Evolutionary conservation across 2,329 filamentous ascomycete genomes (phyloP).

Genomic region (Cladosporium austrohemisphaericum): DNA sequence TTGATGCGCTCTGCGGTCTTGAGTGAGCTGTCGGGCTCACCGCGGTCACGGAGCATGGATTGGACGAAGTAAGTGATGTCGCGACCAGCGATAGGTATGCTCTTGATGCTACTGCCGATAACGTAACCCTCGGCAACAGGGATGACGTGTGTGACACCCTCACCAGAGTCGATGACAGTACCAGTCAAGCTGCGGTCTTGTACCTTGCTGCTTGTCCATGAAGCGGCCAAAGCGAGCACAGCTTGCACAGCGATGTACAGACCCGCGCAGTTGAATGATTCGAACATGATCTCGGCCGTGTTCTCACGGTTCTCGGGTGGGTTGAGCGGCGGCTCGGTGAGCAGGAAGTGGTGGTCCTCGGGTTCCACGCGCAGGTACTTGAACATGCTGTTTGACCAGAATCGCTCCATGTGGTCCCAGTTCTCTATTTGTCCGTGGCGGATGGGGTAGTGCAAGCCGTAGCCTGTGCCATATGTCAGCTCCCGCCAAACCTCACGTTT

Average conservation of each 20-base stretch:
- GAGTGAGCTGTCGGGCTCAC: constrained; percentile 91
- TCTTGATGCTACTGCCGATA: constrained; percentile 98
- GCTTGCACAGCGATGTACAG: constrained; percentile 98
- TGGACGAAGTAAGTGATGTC: constrained; percentile 99
- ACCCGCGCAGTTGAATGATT: constrained; percentile 98
- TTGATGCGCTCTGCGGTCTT: constrained; percentile 99
- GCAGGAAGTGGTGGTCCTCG: constrained; percentile 96
- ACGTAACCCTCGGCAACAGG: constrained; percentile 98
- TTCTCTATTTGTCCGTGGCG: constrained; percentile 98
- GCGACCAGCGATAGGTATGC: constrained; percentile 93
- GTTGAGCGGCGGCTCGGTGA: constrained; percentile 97
- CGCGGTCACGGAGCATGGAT: constrained; percentile 88
- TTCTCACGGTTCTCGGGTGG: constrained; percentile 98
- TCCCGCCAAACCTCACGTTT: background rate
- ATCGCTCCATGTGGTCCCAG: constrained; percentile 99
- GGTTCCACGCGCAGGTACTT: constrained; percentile 98
- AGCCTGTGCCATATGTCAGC: constrained; percentile 54
- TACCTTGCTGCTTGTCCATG: constrained; percentile 98
- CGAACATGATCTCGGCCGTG: constrained; percentile 99
- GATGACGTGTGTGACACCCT: constrained; percentile 98
- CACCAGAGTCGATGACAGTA: constrained; percentile 97
- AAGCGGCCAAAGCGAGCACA: constrained; percentile 90
- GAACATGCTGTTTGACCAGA: constrained; percentile 99
- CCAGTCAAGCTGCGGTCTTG: constrained; percentile 93
- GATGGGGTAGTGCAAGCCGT: constrained; percentile 96